Percentiles rank a stretch among this genome's conserved stretches.
Evolutionary conservation across 345 rosid species (phyloP).

Genomic region (Citrus glauca): DNA sequence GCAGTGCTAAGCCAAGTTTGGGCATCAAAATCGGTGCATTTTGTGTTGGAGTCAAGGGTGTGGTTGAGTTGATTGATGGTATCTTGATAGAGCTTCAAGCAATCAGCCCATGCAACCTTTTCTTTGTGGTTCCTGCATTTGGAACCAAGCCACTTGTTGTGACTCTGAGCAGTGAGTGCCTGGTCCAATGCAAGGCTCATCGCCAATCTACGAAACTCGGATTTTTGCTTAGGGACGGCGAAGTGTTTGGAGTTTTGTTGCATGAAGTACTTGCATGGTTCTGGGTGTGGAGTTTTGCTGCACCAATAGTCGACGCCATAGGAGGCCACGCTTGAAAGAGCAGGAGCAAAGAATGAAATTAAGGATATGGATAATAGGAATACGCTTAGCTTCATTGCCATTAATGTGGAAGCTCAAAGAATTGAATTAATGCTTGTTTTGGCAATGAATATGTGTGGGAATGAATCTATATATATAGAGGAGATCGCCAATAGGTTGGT

Average conservation of each 20-base stretch:
- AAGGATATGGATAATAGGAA: slow-evolving; percentile 8
- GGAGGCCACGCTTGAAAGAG: slow-evolving; percentile 13
- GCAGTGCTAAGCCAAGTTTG: slow-evolving; percentile 90
- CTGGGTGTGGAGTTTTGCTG: slow-evolving; percentile 63
- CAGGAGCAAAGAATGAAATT: slow-evolving; percentile 12
- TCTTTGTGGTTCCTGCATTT: slow-evolving; percentile 53
- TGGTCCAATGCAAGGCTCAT: slow-evolving; percentile 48
- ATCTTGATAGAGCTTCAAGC: slow-evolving; percentile 54
- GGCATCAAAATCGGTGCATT: slow-evolving; percentile 54
- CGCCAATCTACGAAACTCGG: slow-evolving; percentile 47
- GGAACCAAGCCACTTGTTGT: slow-evolving; percentile 43
- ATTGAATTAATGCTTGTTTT: background rate
- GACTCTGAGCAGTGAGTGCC: slow-evolving; percentile 46
- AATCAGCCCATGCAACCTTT: slow-evolving; percentile 83
- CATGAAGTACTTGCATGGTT: slow-evolving; percentile 57
- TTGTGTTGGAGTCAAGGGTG: slow-evolving; percentile 41
- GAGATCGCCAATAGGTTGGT: background rate
- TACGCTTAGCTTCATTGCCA: slow-evolving; percentile 16
- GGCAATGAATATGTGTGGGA: background rate
- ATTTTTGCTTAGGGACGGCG: slow-evolving; percentile 30
- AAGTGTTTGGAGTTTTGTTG: slow-evolving; percentile 20
- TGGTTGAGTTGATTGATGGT: slow-evolving; percentile 54
- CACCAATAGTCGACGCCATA: slow-evolving; percentile 56
- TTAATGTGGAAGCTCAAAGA: slow-evolving; percentile 6
- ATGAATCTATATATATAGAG: slow-evolving; percentile 1